Base-by-base conservation (phyloP, 805 yeast species). In the Yarrowia sp. region DNA sequence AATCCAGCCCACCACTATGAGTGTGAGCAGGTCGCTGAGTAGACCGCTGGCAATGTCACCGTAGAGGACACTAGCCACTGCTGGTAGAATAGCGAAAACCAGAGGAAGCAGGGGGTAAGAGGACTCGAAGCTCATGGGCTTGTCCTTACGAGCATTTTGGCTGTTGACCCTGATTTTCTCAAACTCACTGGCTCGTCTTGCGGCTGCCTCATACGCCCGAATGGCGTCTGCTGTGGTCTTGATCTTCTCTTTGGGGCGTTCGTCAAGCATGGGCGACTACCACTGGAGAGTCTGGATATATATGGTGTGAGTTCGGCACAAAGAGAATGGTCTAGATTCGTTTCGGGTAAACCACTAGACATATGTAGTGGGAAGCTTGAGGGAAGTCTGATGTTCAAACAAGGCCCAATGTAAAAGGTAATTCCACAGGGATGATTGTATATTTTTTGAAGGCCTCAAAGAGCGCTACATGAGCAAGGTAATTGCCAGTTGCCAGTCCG, bases 71-170 rank as follows among this genome's bases (percentile, higher is more conserved):
- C 66, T 48, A 12, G 66, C 64, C 4, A 44, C 61, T 3, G 71
- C 72, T 14, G 72, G 71, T 4, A 70, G 63, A 21, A 70, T 46
- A 1, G 71, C 69, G 24, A 70, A 62, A 2, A 64, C 43, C 62
- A 70, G 58, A 12, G 63, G 63, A 28, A 58, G 51, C 21, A 58
- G 49, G 21, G 51, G 51, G 38, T 43, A 41, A 11, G 63, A 58
- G 12, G 51, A 41, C 28, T 58, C 63, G 38, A 58, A 41, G 16
- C n/a, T 38, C 30, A 35, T 36, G 46, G 61, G 46, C 16, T 54
- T 54, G 26, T 54, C 61, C 14, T 28, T 54, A 26, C 17, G 46
- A 28, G 61, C 61, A 26, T 36, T 32, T 17, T 54, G 61, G 11
- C 41, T 51, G 61, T 26, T 36, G 46, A 17, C 61, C 35, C 61